Evolutionary conservation across 495 filamentous ascomycete genomes (phyloP), one percentile per base, ranked within the genome.

Genomic region (Xylaria venustula): DNA sequence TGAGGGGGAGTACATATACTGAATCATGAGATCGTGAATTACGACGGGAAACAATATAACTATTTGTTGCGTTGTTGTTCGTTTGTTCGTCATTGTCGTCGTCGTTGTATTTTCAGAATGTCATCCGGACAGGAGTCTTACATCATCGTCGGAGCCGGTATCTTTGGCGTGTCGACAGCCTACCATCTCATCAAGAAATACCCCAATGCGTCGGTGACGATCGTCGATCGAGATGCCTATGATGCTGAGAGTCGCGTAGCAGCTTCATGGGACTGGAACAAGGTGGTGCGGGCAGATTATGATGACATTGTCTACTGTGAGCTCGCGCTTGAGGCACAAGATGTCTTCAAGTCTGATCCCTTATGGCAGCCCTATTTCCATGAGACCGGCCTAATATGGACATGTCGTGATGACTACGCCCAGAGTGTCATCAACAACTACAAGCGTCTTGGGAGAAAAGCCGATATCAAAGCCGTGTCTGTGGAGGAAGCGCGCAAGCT

Each of bases 211-310:
- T 73, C 72, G 1, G 68, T 88, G 7, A 83, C 76, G 1, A 74
- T 90, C 1, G 66, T 89, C 45, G 86, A 90, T 66, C 78, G 86
- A 15, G 69, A 81, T 69, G 68, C 75, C 47, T 80, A 78, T 60
- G 68, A 67, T 14, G 69, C 69, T 3, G 73, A 59, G 54, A 69
- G 42, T 66, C 79, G 60, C 66, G 76, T 66, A 41, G 85, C 82
- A 15, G 86, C 87, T 23, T 87, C 86, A 1, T 83, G 81, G 76
- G 87, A 89, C 71, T 84, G 83, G 77, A 88, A 88, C 68, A 88
- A 88, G 64, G 83, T 88, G 19, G 73, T 89, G 23, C 85, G 87
- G 62, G 79, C 85, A 52, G 87, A 89, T 65, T 90, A 90, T 69
- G 73, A 75, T 28, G 79, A 86, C 67, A 70, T 75, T 19, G 63